Percentiles rank a stretch among this genome's conserved stretches.
Evolutionary conservation across 1,284 basidiomycete species (phyloP).

Genomic region (Cystobasidium sp.): DNA sequence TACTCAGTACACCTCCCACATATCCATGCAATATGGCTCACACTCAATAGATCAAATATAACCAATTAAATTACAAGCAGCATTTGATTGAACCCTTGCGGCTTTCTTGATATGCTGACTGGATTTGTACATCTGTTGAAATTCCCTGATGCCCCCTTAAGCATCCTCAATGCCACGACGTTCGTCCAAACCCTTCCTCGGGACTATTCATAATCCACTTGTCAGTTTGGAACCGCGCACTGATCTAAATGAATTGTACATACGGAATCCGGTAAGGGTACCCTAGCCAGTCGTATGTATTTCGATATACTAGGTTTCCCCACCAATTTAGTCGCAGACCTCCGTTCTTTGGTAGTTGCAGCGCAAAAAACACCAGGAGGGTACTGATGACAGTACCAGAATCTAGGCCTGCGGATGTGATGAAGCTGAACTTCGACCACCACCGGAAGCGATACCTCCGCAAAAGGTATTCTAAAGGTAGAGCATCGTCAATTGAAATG

Average conservation of each 20-base stretch:
- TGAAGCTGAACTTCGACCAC: conserved; percentile 95
- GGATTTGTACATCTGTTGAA: not conserved
- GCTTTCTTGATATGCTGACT: too few species aligned
- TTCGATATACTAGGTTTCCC: conserved; percentile 72
- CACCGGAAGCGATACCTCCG: conserved; percentile 78
- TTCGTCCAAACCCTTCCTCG: conserved; percentile 41
- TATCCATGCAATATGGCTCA: too few species aligned
- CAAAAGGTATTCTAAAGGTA: conserved; percentile 69
- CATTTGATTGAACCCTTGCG: too few species aligned
- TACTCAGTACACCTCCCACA: too few species aligned
- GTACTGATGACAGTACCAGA: conserved; percentile 68
- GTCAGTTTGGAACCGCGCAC: not conserved
- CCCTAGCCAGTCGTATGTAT: conserved; percentile 54
- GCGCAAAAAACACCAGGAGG: conserved; percentile 82
- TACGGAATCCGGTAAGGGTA: conserved; percentile 38
- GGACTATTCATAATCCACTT: conserved; percentile 12
- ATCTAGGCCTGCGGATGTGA: conserved; percentile 61
- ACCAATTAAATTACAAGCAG: too few species aligned
- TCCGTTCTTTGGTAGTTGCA: conserved; percentile 74
- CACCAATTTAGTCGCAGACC: conserved; percentile 71
- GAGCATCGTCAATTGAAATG: not conserved
- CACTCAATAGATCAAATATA: too few species aligned
- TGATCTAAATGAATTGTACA: not conserved
- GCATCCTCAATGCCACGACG: conserved; percentile 15
- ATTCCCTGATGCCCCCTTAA: not conserved